Evolutionary conservation across 2,329 filamentous ascomycete species (phyloP).

Genomic region (Colletotrichum sansevieriae): DNA sequence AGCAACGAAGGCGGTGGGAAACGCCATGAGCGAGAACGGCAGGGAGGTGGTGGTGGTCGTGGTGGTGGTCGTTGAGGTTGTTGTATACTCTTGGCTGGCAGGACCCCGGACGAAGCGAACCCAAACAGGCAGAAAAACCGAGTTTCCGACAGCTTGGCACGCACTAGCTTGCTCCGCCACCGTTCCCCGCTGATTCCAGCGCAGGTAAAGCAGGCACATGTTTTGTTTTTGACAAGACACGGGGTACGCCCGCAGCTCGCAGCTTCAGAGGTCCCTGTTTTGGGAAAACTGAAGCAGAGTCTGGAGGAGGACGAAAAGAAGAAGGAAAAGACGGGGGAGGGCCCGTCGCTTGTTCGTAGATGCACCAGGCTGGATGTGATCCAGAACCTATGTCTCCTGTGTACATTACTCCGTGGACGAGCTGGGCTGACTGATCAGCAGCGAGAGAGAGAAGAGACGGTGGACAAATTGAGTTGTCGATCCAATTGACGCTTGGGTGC

Average conservation of each 20-base stretch:
- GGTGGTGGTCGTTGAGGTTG: constrained; percentile 11
- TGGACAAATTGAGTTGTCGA: not conserved
- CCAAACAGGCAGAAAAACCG: constrained; percentile 29
- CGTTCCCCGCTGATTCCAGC: constrained; percentile 5
- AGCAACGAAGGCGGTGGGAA: not conserved
- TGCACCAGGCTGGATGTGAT: not conserved
- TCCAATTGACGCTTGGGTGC: not conserved
- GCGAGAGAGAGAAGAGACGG: not conserved
- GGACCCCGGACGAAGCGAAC: constrained; percentile 20
- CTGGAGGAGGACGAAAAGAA: not conserved
- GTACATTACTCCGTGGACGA: not conserved
- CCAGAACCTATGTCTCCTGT: not conserved
- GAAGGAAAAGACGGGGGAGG: constrained; percentile 25
- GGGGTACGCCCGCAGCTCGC: constrained; percentile 1
- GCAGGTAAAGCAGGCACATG: constrained; percentile 9
- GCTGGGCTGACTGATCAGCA: constrained; percentile 13
- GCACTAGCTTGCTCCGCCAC: constrained; percentile 37
- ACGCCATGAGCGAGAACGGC: not conserved
- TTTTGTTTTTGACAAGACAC: constrained; percentile 21
- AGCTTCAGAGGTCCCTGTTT: constrained; percentile 3
- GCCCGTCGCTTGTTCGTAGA: not conserved
- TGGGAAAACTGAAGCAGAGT: not conserved
- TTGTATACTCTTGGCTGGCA: constrained; percentile 11
- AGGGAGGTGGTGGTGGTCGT: not conserved
- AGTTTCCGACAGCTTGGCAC: constrained; percentile 36